Conservation (phyloP, 768 basidiomycete species). For the Tephrocybe sp. region DNA sequence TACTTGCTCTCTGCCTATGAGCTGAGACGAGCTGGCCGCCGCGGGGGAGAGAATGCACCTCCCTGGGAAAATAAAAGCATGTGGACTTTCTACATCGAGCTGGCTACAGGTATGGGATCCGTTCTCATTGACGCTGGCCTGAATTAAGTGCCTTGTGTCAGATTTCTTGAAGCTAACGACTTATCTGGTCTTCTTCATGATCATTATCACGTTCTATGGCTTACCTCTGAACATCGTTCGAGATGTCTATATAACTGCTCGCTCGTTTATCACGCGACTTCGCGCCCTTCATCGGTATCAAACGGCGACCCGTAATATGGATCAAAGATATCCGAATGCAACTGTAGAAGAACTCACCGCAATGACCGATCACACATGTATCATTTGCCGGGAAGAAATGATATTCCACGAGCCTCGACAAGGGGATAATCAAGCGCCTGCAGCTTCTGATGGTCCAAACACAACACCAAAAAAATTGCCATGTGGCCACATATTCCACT, state of each 20-base stretch:
- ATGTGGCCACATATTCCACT: constrained; percentile 98
- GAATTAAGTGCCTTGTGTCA: constrained; percentile 29
- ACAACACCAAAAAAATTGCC: constrained; percentile 95
- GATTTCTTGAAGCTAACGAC: constrained; percentile 93
- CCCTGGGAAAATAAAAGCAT: constrained; percentile 99
- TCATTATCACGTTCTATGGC: constrained; percentile 93
- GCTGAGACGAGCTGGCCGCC: constrained; percentile 69
- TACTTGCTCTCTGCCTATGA: constrained; percentile 84
- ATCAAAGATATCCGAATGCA: constrained; percentile 91
- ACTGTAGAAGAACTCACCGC: constrained; percentile 79
- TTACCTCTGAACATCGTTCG: constrained; percentile 95
- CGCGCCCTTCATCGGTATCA: constrained; percentile 91
- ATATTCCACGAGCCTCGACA: constrained; percentile 27
- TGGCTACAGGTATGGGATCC: constrained; percentile 78
- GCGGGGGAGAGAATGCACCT: constrained; percentile 83
- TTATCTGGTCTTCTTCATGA: constrained; percentile 90
- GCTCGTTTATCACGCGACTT: constrained; percentile 86
- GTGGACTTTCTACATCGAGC: constrained; percentile 93
- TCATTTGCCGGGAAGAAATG: constrained; percentile 99
- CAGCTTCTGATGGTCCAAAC: constrained; percentile 70
- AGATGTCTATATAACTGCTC: constrained; percentile 93
- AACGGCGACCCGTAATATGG: constrained; percentile 95
- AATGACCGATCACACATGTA: constrained; percentile 91
- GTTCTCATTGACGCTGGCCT: constrained; percentile 1
- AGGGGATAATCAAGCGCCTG: constrained; percentile 27